phyloP scores from a whole-genome alignment of 345 rosid genomes.

The Tarenaya hassleriana region DNA sequence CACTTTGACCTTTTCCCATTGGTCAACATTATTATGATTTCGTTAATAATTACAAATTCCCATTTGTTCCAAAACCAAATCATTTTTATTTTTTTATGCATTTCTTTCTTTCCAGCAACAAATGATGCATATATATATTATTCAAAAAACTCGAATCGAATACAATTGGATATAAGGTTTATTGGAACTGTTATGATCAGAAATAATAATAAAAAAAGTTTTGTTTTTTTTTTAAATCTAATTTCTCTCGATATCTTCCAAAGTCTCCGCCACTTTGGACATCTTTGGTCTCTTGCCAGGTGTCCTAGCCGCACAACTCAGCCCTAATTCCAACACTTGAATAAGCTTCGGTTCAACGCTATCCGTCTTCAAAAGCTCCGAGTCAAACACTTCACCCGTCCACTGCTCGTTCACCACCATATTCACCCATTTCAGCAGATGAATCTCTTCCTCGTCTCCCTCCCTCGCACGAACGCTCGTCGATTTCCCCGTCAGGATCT shows the following conservation, averaged over 20 bases:
- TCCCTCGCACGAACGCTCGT: conserved; percentile 48
- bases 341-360: conserved; percentile 89
- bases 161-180: no score
- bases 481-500: conserved; percentile 81
- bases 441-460: conserved; percentile 31
- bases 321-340: conserved; percentile 70
- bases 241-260: conserved; percentile 51
- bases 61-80: no score
- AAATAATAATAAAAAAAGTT: no score
- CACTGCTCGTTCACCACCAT: conserved; percentile 78
- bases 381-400: conserved; percentile 95
- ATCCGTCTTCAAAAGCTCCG: conserved; percentile 66
- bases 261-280: conserved; percentile 47
- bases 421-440: conserved; percentile 65
- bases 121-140: no score
- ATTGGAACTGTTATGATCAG: no score
- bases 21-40: no score
- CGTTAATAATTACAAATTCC: no score
- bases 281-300: conserved; percentile 71
- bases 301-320: conserved; percentile 54
- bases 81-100: no score
- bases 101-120: no score
- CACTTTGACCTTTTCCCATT: no score
- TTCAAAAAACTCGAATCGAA: no score
- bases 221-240: no score